These are phyloP conservation scores for Backusella luteola DNA, from an alignment of 192 early-diverging fungal species.

Conservation along the genomic window DNA sequence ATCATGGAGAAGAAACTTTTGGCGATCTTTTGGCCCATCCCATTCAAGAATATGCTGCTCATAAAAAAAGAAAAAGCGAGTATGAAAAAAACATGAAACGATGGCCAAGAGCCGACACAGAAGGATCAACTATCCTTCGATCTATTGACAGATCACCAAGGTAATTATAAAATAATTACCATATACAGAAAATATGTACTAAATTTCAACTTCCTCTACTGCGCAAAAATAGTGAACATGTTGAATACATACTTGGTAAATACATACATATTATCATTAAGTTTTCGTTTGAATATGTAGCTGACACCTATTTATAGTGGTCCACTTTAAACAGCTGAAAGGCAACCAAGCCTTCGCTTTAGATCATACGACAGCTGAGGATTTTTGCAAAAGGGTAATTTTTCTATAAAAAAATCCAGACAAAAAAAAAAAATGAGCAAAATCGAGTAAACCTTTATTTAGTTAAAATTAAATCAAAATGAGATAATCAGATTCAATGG, in stretches of 20 bases:
- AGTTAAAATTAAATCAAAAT: slow-evolving; percentile 25
- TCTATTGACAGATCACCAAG: background rate
- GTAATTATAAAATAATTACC: background rate
- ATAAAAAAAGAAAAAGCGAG: slow-evolving; percentile 12
- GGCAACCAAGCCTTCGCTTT: slow-evolving; percentile 31
- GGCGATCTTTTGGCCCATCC: slow-evolving; percentile 29
- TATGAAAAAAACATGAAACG: slow-evolving; percentile 1
- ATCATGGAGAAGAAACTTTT: slow-evolving; percentile 32
- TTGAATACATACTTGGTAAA: background rate
- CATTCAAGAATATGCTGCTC: slow-evolving; percentile 22
- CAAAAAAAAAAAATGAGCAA: no score
- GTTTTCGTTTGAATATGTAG: background rate
- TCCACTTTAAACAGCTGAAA: slow-evolving; percentile 34
- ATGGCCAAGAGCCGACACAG: slow-evolving; percentile 1
- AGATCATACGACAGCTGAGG: slow-evolving; percentile 23
- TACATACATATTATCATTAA: background rate
- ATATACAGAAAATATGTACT: background rate
- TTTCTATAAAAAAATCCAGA: no score
- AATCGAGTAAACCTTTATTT: background rate
- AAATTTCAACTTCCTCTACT: background rate
- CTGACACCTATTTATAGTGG: slow-evolving; percentile 15
- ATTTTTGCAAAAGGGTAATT: slow-evolving; percentile 23
- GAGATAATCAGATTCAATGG: slow-evolving; percentile 31
- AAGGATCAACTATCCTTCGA: background rate
- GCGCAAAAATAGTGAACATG: background rate